These are phyloP conservation scores for Panicum hallii DNA, from an alignment of 202 grass and related monocot species.

Conservation along the genomic window DNA sequence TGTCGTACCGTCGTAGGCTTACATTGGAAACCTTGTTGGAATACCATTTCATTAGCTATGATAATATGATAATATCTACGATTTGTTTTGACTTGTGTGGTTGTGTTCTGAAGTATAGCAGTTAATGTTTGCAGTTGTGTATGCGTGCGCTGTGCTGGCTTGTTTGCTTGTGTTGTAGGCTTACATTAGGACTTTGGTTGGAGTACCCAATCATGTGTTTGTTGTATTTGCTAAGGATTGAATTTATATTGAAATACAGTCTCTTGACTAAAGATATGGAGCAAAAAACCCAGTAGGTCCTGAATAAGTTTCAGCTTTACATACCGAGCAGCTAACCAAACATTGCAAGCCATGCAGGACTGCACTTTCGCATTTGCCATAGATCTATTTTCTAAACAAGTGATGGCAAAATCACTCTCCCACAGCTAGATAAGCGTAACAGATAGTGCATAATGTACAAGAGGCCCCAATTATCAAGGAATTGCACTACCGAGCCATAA, in stretches of 20 bases:
- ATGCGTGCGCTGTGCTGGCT: background rate
- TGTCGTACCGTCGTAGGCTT: too few relatives aligned
- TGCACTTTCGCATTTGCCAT: background rate
- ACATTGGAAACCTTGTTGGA: too few relatives aligned
- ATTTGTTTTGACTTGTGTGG: background rate
- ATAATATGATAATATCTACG: background rate
- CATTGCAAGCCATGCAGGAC: background rate
- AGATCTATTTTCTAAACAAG: background rate
- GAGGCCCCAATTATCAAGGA: background rate
- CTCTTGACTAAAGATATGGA: background rate
- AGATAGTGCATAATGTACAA: background rate
- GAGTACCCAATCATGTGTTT: background rate
- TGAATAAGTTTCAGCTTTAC: background rate
- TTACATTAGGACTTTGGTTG: background rate
- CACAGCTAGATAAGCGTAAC: background rate
- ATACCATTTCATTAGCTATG: too few relatives aligned
- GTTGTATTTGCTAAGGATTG: background rate
- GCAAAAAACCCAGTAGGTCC: background rate
- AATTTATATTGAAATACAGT: background rate
- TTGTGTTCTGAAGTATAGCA: background rate
- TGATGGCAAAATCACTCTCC: background rate
- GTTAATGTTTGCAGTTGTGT: background rate
- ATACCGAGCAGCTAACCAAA: background rate
- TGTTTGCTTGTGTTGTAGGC: background rate
- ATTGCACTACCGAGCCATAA: background rate